Evolutionary conservation across 2,329 filamentous ascomycete genomes (phyloP), one percentile per base, ranked within the genome.

Genomic region (Gaeumannomyces sp.): DNA sequence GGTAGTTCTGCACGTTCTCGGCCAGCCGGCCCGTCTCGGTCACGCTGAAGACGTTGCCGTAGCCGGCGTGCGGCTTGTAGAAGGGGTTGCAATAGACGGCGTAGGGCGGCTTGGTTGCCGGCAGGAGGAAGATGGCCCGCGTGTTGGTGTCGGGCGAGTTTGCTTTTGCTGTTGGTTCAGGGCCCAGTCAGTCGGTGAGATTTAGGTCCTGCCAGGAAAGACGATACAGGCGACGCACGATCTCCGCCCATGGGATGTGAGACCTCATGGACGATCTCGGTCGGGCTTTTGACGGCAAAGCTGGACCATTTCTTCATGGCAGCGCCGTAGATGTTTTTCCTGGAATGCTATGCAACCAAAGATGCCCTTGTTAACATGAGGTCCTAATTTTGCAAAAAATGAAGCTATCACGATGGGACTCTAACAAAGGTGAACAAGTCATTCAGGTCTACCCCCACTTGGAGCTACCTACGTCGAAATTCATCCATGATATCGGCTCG

Each of bases 221-320:
- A 2, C 28, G n/a, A 19, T 45, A 1, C 50, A n/a, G 65, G 79
- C 85, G 64, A 64, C 62, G n/a, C 82, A 92, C 90, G 85, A 73
- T 96, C 85, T 70, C 91, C 89, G 59, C 85, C 87, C 75, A 96
- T 89, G 2, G 89, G 83, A 75, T 92, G 87, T 19, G 92, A 92
- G 59, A 82, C 82, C 74, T 89, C 84, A 70, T 95, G 92, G 60
- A 86, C 78, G 69, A 96, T 95, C 62, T 92, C 86, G 2, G 86
- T 88, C 3, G 92, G 90, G 70, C 85, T 89, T 71, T 88, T 85
- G 71, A 96, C 89, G 60, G 87, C 81, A 76, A 91, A 94, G 74
- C 89, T 93, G 62, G 89, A 89, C 91, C 92, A 96, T 75, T 93
- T 94, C 82, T 96, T 96, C 91, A 95, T 95, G 67, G 91, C 91